A percentile compares a stretch with the other conserved stretches of the same genome.
Evolutionary conservation across 805 yeast species (phyloP).

Genomic region (Lachancea cidri): DNA sequence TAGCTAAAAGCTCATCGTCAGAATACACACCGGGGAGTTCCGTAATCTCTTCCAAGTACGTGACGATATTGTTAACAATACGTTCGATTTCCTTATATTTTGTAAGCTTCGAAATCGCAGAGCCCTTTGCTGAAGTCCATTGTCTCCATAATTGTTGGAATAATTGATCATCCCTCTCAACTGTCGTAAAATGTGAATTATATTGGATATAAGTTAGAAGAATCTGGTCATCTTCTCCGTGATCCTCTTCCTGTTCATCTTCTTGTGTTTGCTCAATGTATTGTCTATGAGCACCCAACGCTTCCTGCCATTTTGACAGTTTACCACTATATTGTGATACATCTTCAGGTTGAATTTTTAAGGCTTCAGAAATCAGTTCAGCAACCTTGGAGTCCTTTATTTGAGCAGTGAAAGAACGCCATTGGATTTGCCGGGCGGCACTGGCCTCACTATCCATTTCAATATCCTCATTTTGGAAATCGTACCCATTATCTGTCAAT

Average conservation of each 20-base stretch:
- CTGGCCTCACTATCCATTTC: slow-evolving; percentile 16
- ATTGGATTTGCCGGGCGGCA: slow-evolving; percentile 44
- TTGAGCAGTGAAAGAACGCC: slow-evolving; percentile 59
- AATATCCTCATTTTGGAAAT: slow-evolving; percentile 27
- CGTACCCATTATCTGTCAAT: slow-evolving; percentile 31
- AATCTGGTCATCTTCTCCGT: slow-evolving; percentile 67
- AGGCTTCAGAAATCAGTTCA: slow-evolving; percentile 44
- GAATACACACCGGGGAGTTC: slow-evolving; percentile 92
- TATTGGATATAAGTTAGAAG: slow-evolving; percentile 71
- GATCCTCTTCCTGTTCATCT: slow-evolving; percentile 46
- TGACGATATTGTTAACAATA: slow-evolving; percentile 39
- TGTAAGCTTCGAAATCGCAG: slow-evolving; percentile 22
- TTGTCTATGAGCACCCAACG: slow-evolving; percentile 52
- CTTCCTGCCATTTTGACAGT: slow-evolving; percentile 63
- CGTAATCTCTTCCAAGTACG: slow-evolving; percentile 52
- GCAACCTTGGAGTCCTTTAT: slow-evolving; percentile 72
- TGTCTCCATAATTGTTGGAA: slow-evolving; percentile 33
- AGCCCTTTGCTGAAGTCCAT: slow-evolving; percentile 18
- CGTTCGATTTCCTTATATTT: slow-evolving; percentile 34
- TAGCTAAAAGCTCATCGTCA: slow-evolving; percentile 59
- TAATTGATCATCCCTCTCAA: slow-evolving; percentile 63
- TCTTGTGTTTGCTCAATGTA: slow-evolving; percentile 47
- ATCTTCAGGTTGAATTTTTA: slow-evolving; percentile 32
- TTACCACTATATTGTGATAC: slow-evolving; percentile 51
- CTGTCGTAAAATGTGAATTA: slow-evolving; percentile 55